Evolutionary conservation across 192 early-diverging fungal genomes (phyloP).

Genomic region (Linnemannia hyalina): DNA sequence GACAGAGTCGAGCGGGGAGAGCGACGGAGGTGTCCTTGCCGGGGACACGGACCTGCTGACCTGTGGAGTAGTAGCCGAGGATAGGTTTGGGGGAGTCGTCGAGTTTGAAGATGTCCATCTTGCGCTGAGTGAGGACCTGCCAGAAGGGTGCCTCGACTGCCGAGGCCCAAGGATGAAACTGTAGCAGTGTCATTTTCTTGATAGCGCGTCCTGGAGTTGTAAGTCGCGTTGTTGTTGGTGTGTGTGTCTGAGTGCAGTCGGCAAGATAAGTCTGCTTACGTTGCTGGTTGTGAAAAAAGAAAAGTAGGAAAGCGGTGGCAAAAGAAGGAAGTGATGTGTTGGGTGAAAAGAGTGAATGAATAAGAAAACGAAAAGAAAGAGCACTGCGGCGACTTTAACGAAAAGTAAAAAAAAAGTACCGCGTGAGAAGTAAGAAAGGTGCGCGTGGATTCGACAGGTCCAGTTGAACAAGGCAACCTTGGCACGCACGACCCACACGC

Average conservation of each 20-base stretch:
- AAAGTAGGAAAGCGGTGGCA: neutral
- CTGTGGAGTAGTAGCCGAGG: constrained; percentile 75
- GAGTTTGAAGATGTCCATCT: constrained; percentile 87
- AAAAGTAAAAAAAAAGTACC: neutral
- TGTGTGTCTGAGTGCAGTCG: neutral
- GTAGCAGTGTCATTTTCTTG: constrained; percentile 63
- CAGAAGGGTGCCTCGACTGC: constrained; percentile 94
- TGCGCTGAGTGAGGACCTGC: constrained; percentile 83
- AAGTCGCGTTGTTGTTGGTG: neutral
- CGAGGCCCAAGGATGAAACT: constrained; percentile 87
- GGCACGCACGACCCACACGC: constrained; percentile 3
- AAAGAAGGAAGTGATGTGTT: neutral
- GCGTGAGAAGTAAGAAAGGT: neutral
- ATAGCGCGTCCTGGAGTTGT: neutral
- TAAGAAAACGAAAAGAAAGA: neutral
- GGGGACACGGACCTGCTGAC: constrained; percentile 61
- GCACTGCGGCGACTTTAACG: neutral
- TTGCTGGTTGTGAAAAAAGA: neutral
- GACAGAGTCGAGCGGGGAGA: constrained; percentile 73
- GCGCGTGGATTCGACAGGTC: neutral
- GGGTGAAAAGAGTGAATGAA: neutral
- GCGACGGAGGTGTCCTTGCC: constrained; percentile 61
- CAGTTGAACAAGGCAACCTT: neutral
- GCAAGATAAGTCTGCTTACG: neutral
- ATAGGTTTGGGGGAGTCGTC: constrained; percentile 73